These are phyloP conservation scores for Daldinia decipiens DNA, from an alignment of 495 filamentous ascomycete species.

Conservation along the genomic window DNA sequence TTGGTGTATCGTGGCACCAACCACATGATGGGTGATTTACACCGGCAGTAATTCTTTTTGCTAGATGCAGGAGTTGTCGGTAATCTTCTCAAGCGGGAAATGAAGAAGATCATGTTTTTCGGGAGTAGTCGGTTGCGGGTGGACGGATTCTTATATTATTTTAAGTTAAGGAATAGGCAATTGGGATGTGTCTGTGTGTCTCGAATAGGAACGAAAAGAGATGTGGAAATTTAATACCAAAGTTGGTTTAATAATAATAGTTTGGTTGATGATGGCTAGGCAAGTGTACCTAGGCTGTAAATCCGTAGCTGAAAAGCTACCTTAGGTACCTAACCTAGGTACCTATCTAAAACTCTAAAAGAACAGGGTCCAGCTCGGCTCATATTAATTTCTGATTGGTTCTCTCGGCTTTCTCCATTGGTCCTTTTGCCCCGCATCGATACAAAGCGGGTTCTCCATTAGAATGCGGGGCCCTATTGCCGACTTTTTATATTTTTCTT, in stretches of 20 bases:
- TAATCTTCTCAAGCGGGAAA: conserved; percentile 34
- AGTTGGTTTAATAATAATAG: not conserved
- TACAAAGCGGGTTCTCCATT: conserved; percentile 28
- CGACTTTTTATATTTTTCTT: conserved; percentile 31
- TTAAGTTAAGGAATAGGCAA: conserved; percentile 7
- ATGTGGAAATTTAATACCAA: not conserved
- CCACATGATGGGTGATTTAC: conserved; percentile 11
- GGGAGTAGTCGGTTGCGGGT: conserved; percentile 41
- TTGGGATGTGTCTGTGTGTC: not conserved
- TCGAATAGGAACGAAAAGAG: not conserved
- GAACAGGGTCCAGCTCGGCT: not conserved
- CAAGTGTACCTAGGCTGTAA: not conserved
- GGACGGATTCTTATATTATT: conserved; percentile 17
- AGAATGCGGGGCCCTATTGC: conserved; percentile 39
- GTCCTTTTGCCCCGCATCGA: conserved; percentile 32
- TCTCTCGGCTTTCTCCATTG: not conserved
- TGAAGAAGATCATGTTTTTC: conserved; percentile 17
- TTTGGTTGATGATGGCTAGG: not conserved
- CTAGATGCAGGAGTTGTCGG: conserved; percentile 16
- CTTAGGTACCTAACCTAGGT: too few relatives aligned
- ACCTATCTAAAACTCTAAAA: conserved; percentile 12
- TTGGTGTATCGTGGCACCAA: conserved; percentile 30
- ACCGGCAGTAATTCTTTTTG: conserved; percentile 35
- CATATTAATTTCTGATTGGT: conserved; percentile 2
- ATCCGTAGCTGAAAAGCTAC: not conserved